Evolutionary conservation across 2,329 filamentous ascomycete genomes (phyloP).

Genomic region (Fusarium incarnatum): DNA sequence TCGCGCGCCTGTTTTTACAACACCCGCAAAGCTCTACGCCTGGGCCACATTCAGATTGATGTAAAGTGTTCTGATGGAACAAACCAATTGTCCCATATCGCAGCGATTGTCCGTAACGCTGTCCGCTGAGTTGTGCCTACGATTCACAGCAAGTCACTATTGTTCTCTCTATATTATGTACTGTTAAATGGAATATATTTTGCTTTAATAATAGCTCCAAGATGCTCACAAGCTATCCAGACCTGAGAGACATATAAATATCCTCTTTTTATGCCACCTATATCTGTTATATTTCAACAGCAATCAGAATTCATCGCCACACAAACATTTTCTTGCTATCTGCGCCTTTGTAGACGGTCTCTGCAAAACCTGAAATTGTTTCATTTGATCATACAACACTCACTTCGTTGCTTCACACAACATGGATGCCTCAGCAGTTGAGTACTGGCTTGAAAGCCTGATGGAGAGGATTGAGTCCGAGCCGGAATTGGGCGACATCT

Average conservation of each 20-base stretch:
- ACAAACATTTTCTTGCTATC: not conserved
- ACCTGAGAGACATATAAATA: not conserved
- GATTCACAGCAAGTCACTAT: too few species aligned
- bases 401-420: not conserved
- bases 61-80: not conserved
- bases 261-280: not conserved
- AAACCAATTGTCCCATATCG: not conserved
- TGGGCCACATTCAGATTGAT: not conserved
- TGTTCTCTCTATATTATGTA: not conserved
- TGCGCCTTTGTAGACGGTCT: not conserved
- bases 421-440: not conserved
- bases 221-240: not conserved
- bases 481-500: not conserved
- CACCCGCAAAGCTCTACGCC: not conserved
- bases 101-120: not conserved
- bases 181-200: not conserved
- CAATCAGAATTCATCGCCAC: not conserved
- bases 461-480: not conserved
- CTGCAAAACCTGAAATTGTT: not conserved
- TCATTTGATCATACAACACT: not conserved
- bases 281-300: rapidly evolving
- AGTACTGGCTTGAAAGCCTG: not conserved
- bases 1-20: not conserved
- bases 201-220: not conserved
- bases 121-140: not conserved